These are phyloP conservation scores for Cercospora beticola DNA, from an alignment of 2,329 filamentous ascomycete genomes.

Conservation along the genomic window DNA sequence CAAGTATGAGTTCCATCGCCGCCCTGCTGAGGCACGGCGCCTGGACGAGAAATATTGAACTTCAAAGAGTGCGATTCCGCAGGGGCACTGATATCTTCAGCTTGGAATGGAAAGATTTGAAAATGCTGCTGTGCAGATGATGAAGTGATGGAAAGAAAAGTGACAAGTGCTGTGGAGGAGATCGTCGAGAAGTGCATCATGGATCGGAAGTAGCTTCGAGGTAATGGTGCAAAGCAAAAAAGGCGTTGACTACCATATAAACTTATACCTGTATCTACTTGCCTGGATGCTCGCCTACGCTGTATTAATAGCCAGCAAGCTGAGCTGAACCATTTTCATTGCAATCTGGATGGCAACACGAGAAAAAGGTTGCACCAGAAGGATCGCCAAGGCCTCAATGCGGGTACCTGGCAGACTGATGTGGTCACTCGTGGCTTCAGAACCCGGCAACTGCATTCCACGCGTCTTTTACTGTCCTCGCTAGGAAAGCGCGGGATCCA, in stretches of 20 bases:
- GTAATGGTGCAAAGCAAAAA: neutral
- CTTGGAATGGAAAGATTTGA: neutral
- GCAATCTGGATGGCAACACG: neutral
- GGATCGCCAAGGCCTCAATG: slow-evolving; percentile 10
- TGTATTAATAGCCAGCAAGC: neutral
- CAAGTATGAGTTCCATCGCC: neutral
- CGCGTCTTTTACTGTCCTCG: neutral
- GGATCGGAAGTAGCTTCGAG: neutral
- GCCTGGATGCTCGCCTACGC: neutral
- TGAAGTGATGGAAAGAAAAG: neutral
- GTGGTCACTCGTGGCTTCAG: neutral
- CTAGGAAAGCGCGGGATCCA: neutral
- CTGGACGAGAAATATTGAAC: slow-evolving; percentile 2
- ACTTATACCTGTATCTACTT: neutral
- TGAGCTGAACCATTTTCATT: neutral
- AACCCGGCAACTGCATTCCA: slow-evolving; percentile 5
- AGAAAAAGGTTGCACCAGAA: slow-evolving; percentile 10
- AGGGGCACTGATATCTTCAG: neutral
- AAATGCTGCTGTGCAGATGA: neutral
- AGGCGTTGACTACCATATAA: neutral
- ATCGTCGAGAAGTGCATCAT: neutral
- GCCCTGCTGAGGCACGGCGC: slow-evolving; percentile 3
- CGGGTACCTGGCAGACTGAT: slow-evolving; percentile 4
- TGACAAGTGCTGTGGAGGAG: neutral
- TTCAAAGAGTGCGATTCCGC: neutral